Evolutionary conservation across 257 asterid genomes (phyloP).

Genomic region (Plantago ovata): DNA sequence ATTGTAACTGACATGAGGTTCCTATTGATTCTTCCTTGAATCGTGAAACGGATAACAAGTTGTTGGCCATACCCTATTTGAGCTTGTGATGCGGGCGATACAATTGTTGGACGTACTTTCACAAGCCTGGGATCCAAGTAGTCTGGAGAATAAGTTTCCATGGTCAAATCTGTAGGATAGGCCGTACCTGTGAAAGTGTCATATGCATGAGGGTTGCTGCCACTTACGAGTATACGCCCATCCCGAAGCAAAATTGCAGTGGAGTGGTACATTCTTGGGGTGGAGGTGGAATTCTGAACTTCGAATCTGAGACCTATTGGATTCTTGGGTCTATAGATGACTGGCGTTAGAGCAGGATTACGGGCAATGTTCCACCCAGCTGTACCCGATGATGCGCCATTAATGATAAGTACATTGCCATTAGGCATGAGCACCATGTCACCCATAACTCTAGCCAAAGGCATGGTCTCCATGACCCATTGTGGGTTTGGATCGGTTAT

Average conservation of each 20-base stretch:
- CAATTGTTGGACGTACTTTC: too few relatives aligned
- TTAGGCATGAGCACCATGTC: neutral
- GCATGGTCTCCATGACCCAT: conserved; percentile 4
- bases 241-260: neutral
- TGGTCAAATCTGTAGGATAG: neutral
- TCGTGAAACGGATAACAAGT: too few relatives aligned
- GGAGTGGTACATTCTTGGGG: conserved; percentile 2
- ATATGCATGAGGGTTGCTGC: neutral
- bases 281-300: neutral
- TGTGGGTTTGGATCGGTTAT: neutral
- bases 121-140: too few relatives aligned
- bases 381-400: neutral
- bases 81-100: too few relatives aligned
- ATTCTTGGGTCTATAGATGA: neutral
- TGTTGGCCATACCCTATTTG: too few relatives aligned
- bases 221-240: neutral
- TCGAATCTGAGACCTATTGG: neutral
- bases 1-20: too few relatives aligned
- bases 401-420: neutral
- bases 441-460: neutral
- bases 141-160: too few relatives aligned
- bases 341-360: neutral
- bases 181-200: neutral
- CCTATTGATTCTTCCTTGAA: too few relatives aligned
- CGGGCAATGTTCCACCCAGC: neutral